Evolutionary conservation across 768 basidiomycete genomes (phyloP), one percentile per base, ranked within the genome.

Genomic region (Lentinula edodes): DNA sequence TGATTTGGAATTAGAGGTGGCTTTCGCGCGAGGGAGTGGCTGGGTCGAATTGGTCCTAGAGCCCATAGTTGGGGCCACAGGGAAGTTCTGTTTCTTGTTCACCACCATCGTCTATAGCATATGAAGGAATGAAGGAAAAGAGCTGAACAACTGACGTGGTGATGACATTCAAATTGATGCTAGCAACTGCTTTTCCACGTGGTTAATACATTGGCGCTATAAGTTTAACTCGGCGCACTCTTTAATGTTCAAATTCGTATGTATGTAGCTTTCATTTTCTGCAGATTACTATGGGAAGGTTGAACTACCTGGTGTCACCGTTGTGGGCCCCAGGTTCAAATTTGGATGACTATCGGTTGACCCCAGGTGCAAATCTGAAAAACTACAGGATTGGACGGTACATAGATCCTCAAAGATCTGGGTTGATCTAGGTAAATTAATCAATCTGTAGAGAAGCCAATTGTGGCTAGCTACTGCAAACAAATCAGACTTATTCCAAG

Each of bases 1-100:
- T 52, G 51, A 15, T 36, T 54, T 54, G n/a, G 53, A 35, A 46
- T 61, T 61, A 52, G 55, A 60, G 38, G 62, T 62, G 46, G 57
- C 38, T 52, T 62, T 50, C 23, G 48, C n/a, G 52, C 58, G 62
- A 55, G 36, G 42, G 50, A 60, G 52, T 39, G 58, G 23, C 58
- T 63, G 62, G 32, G 58, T 53, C 18, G 62, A 62, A 34, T 53
- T 63, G 6, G 58, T 60, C 41, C 62, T 52, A 41, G 62, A 62
- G 39, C 51, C 55, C 59, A 60, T 52, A 15, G 15, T 15, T 5
- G 59, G 59, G 9, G 59, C 50, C 38, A 10, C 23, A 28, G 48
- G 35, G n/a, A 51, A 13, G 28, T 42, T 42, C 48, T 60, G 59
- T 41, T 60, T 60, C 39, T 52, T 60, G 36, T 60, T 60, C 34